A percentile compares a stretch with the other conserved stretches of the same genome.
Evolutionary conservation across 2,329 filamentous ascomycete genomes (phyloP).

Genomic region (Aureobasidium sp.): DNA sequence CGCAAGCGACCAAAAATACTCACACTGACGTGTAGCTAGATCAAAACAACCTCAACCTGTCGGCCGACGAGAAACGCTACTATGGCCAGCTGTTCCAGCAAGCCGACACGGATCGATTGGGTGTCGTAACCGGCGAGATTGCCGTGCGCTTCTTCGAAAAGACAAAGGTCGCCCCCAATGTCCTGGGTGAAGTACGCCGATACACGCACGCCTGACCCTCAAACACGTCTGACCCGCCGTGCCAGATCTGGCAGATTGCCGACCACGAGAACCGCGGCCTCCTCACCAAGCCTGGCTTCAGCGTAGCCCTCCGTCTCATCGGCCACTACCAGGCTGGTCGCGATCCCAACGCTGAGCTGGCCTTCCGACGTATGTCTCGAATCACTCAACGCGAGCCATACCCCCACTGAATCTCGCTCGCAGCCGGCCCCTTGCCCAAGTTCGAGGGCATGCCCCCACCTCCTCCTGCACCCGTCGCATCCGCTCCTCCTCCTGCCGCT

Average conservation of each 20-base stretch:
- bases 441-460: constrained; percentile 66
- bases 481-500: constrained; percentile 26
- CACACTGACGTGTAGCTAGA: constrained; percentile 19
- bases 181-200: constrained; percentile 70
- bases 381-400: not conserved
- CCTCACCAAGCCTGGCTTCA: constrained; percentile 85
- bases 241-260: constrained; percentile 96
- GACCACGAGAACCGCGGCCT: constrained; percentile 94
- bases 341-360: constrained; percentile 71
- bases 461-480: constrained; percentile 20
- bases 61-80: constrained; percentile 82
- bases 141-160: constrained; percentile 98
- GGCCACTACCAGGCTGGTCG: constrained; percentile 87
- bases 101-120: constrained; percentile 83
- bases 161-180: constrained; percentile 75
- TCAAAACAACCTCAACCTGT: constrained; percentile 53
- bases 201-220: not conserved
- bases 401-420: constrained; percentile 19
- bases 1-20: too few species aligned
- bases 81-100: constrained; percentile 90
- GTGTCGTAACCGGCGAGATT: constrained; percentile 90
- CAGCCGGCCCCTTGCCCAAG: constrained; percentile 73
- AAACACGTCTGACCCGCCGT: constrained; percentile 3
- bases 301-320: constrained; percentile 85
- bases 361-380: constrained; percentile 56